Evolutionary conservation across 306 rosid species (phyloP), one percentile per base, ranked within the genome.

Genomic region (Carpinus fangiana): DNA sequence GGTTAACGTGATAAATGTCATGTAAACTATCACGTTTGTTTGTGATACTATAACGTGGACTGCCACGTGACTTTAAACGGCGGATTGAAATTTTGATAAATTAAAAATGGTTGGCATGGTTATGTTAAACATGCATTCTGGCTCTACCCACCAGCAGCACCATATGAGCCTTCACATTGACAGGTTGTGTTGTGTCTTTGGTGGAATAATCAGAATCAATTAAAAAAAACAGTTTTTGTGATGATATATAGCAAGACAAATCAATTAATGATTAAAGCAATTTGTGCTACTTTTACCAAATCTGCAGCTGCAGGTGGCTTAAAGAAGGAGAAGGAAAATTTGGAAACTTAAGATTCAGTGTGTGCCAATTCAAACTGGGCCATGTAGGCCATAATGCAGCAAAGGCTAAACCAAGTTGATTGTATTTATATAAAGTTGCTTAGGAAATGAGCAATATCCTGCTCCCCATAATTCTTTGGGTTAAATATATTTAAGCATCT

Each of bases 381-480:
- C 43, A 38, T 57, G 64, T 57, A 10, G 64, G 64, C 64, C 64
- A 57, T 21, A 57, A 38, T 23, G 16, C 34, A 0, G 65, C 38
- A 34, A 64, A 31, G 34, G 45, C 5, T 7, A 6, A 31, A 47
- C 47, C 9, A 64, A 64, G 5, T 64, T 64, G 12, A 64, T 10
- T 62, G 21, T 34, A 34, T 79, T 7, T 36, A 17, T 23, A 55
- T 12, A 78, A 84, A 84, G 83, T 82, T 79, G 86, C 86, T 79
- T 84, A 70, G 54, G 20, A 12, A 52, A 64, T 69, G 82, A 76
- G 86, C 68, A 82, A 53, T 34, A 59, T 36, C 8, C 17, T 28
- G 45, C 76, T 10, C 34, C 20, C 12, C 52, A 31, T 31, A 31
- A 31, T 31, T 31, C 3, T 31, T 31, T 31, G 34, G 34, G 2